phyloP scores from a whole-genome alignment of 2,329 filamentous ascomycete species.

The Sclerotinia borealis region DNA sequence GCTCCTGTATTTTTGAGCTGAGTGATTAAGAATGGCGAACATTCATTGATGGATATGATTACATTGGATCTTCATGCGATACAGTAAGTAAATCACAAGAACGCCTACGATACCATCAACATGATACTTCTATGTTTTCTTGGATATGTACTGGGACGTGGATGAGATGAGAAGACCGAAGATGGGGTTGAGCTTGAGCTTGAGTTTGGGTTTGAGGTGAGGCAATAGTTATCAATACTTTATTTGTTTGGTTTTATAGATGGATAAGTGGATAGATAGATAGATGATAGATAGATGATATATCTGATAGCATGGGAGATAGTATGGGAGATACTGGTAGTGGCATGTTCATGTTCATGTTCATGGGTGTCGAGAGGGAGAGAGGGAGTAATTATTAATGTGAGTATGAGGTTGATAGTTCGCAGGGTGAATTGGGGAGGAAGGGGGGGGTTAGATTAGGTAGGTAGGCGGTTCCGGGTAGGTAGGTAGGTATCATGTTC shows the following conservation, averaged over 20 bases:
- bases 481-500: too few relatives aligned
- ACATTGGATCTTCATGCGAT: neutral
- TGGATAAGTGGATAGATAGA: neutral
- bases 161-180: neutral
- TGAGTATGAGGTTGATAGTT: too few relatives aligned
- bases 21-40: neutral
- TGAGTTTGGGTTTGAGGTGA: neutral
- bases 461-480: too few relatives aligned
- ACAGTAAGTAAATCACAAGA: neutral
- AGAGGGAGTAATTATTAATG: too few relatives aligned
- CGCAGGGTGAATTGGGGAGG: too few relatives aligned
- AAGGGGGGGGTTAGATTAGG: too few relatives aligned
- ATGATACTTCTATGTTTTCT: neutral
- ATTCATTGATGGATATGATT: neutral
- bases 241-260: neutral
- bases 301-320: too few relatives aligned
- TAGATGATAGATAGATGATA: too few relatives aligned
- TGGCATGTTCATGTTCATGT: too few relatives aligned
- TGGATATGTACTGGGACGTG: neutral
- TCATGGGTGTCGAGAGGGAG: too few relatives aligned
- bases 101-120: too few relatives aligned
- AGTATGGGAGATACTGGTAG: too few relatives aligned
- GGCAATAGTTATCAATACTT: neutral
- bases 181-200: neutral
- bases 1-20: neutral